Conservation (phyloP, 2,329 filamentous ascomycete genomes). For the Helminthosporium solani region DNA sequence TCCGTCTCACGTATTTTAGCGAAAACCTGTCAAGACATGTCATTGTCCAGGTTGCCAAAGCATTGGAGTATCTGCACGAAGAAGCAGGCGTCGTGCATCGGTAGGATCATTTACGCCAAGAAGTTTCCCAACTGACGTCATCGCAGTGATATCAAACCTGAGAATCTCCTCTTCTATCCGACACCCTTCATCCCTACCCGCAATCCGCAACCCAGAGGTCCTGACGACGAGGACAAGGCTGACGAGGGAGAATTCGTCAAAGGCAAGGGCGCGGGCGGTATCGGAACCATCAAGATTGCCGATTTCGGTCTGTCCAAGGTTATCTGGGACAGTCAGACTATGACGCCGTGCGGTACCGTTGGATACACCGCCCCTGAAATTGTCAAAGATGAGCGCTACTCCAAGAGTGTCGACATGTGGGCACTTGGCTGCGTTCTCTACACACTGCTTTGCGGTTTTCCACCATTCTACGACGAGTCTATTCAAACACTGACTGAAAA, state of each 20-base stretch:
- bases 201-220: constrained; percentile 73
- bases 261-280: constrained; percentile 82
- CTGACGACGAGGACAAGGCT: constrained; percentile 94
- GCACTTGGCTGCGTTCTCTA: constrained; percentile 95
- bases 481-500: constrained; percentile 97
- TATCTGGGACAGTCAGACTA: constrained; percentile 96
- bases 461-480: constrained; percentile 97
- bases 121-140: constrained; percentile 39
- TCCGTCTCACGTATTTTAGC: constrained; percentile 96
- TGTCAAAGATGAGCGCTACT: constrained; percentile 97
- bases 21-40: constrained; percentile 93
- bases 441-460: constrained; percentile 94
- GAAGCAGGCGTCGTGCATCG: constrained; percentile 94
- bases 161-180: constrained; percentile 92
- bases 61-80: constrained; percentile 90
- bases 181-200: constrained; percentile 78
- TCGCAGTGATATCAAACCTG: constrained; percentile 91
- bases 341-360: constrained; percentile 98
- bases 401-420: constrained; percentile 99
- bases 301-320: constrained; percentile 98
- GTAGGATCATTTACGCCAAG: constrained; percentile 55
- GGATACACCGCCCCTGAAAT: constrained; percentile 98
- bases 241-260: constrained; percentile 92
- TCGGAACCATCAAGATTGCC: constrained; percentile 94
- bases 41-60: constrained; percentile 91